Evolutionary conservation across 768 basidiomycete genomes (phyloP), one percentile per base, ranked within the genome.

Genomic region (Clavaria fumosa): DNA sequence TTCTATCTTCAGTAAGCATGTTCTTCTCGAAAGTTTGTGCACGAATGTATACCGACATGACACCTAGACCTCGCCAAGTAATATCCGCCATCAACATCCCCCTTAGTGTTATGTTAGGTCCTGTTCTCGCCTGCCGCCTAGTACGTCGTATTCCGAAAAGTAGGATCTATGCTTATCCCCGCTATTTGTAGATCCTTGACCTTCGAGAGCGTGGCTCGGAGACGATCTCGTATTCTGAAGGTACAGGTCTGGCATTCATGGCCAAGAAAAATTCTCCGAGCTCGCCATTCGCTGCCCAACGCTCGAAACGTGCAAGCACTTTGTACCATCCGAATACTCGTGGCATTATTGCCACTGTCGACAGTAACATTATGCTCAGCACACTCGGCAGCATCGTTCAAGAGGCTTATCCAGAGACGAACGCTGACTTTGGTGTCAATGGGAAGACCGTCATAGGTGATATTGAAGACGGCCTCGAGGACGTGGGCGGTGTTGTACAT

Each of bases 1-100:
- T 84, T 84, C 53, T 85, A 84, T 54, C 67, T 85, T n/a, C 82
- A 84, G 79, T 81, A 46, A 45, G 75, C 39, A 15, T 4, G n/a
- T n/a, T n/a, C n/a, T n/a, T n/a, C n/a, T n/a, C n/a, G n/a, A n/a
- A n/a, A n/a, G n/a, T n/a, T n/a, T n/a, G n/a, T n/a, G n/a, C n/a
- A n/a, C n/a, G n/a, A n/a, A n/a, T 30, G 36, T 47, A 36, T 45
- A 30, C 40, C 30, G n/a, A 24, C 32, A 21, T 28, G 32, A n/a
- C 15, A 11, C 28, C 17, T 44, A 84, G 80, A 61, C 81, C 80
- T 35, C 78, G 76, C 40, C 80, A 82, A 55, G 77, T 70, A 15
- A 82, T 84, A 45, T 83, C 81, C 17, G 82, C 82, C 12, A 75
- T 85, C 50, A 81, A 81, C 47, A 85, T 85, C 46, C 82, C 82